Conservation (phyloP, 75 land plant genomes). For the Ceratopteris richardii region DNA sequence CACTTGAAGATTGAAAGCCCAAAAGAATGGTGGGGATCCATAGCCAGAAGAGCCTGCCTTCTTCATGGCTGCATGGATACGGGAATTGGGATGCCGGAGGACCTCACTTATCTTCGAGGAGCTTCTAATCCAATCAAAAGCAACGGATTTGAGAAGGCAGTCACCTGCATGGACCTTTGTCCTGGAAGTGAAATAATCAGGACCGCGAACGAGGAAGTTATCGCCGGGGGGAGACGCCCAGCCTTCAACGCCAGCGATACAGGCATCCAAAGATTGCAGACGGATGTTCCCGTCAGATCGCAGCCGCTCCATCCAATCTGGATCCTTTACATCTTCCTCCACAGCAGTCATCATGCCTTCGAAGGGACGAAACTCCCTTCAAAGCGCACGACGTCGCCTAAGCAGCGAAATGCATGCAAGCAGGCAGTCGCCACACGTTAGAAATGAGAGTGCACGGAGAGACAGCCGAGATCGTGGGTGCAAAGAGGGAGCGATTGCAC, state of each 20-base stretch:
- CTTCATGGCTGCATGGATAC: constrained; percentile 60
- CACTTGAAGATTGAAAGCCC: constrained; percentile 75
- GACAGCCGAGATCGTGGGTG: no score
- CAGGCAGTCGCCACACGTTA: no score
- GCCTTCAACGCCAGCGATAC: constrained; percentile 35
- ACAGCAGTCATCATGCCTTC: no score
- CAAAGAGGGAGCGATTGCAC: no score
- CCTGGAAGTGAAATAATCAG: constrained; percentile 66
- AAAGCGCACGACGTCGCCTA: no score
- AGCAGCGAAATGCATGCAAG: no score
- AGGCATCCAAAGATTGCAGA: constrained; percentile 49
- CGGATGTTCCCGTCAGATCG: constrained; percentile 66
- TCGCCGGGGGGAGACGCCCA: constrained; percentile 91
- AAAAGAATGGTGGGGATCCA: constrained; percentile 11
- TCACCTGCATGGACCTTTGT: constrained; percentile 73
- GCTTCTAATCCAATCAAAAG: constrained; percentile 94
- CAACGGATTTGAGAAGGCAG: constrained; percentile 73
- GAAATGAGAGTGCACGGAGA: no score
- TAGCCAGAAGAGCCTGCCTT: constrained; percentile 10
- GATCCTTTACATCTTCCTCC: constrained; percentile 13
- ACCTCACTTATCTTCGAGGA: constrained; percentile 50
- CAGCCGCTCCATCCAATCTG: constrained; percentile 56
- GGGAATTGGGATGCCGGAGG: constrained; percentile 47
- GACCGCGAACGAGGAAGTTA: constrained; percentile 78
- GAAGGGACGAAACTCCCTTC: no score